phyloP scores from a whole-genome alignment of 1,284 basidiomycete genomes.

The Ceratobasidium sp. region DNA sequence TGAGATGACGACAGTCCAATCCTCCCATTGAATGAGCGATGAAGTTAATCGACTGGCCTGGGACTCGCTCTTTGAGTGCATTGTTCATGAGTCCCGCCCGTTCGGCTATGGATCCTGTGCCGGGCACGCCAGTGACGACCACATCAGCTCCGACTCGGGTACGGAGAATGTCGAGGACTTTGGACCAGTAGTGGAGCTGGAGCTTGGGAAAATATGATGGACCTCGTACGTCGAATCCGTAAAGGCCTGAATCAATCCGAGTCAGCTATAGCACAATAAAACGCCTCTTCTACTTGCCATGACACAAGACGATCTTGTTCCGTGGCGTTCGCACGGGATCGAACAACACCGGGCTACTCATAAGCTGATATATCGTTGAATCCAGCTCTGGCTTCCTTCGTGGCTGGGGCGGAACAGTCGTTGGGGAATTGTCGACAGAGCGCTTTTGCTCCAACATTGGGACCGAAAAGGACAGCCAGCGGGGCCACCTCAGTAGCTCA shows the following conservation, averaged over 20 bases:
- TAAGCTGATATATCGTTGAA: slow-evolving; percentile 69
- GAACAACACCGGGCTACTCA: slow-evolving; percentile 73
- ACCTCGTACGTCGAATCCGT: slow-evolving; percentile 91
- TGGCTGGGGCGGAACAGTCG: not conserved
- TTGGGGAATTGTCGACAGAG: not conserved
- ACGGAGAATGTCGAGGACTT: slow-evolving; percentile 82
- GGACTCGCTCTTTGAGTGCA: slow-evolving; percentile 71
- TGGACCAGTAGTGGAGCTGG: slow-evolving; percentile 95
- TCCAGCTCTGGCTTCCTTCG: slow-evolving; percentile 35
- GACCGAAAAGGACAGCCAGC: slow-evolving; percentile 11
- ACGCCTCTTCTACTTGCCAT: slow-evolving; percentile 66
- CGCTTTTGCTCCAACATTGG: no score
- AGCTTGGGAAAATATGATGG: slow-evolving; percentile 77
- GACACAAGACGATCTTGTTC: slow-evolving; percentile 92
- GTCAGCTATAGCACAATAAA: not conserved
- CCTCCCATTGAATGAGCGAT: slow-evolving; percentile 98
- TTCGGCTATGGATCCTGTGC: slow-evolving; percentile 89
- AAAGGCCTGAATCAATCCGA: no score
- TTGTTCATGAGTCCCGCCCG: slow-evolving; percentile 82
- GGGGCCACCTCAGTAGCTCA: not conserved
- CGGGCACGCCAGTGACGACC: slow-evolving; percentile 93
- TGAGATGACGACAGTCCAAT: slow-evolving; percentile 90
- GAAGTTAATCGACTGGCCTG: slow-evolving; percentile 84
- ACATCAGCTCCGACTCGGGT: slow-evolving; percentile 90
- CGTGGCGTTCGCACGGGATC: slow-evolving; percentile 80